Base-by-base conservation (phyloP, 352 stramenopile species). In the Globisporangium camurandrum region DNA sequence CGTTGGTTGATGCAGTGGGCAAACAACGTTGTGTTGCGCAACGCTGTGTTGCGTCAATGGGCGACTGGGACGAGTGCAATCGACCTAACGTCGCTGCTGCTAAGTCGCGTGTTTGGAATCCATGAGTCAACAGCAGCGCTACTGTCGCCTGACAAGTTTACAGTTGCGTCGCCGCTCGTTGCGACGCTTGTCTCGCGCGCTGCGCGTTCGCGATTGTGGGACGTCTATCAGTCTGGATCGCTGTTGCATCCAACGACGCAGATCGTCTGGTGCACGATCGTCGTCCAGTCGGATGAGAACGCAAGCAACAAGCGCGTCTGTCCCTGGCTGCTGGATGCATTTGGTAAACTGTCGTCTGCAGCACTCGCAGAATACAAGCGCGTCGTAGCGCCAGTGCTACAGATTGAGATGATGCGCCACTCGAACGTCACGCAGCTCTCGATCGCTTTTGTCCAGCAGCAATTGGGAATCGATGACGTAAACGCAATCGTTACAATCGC, bases 1-100 rank as follows among this genome's bases (percentile, higher is more conserved):
- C 46, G 49, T 0, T 88, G 71, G 72, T n/a, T 81, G 26, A 65
- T 84, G 34, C 43, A 56, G 2, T 88, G 75, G 75, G 57, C 69
- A 0, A 56, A 58, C 1, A 69, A 78, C 8, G 45, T 47, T 1
- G 56, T 83, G 0, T 54, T 88, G 4, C 50, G 45, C 8, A 66
- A 80, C 39, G 84, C 75, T 33, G 28, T 83, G 12, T 40, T 76
- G 20, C 42, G 56, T 8, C 64, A 81, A 39, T 88, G 75, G 73
- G 66, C 73, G 3, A 71, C 61, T 12, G 71, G 69, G 0, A 33
- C 62, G 17, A 81, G 71, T 3, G 42, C 51, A 11, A 44, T 47
- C 46, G 53, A 76, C 19, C 23, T 74, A 6, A 12, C n/a, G n/a
- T n/a, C n/a, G n/a, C n/a, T n/a, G n/a, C n/a, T n/a, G n/a, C n/a